A percentile compares a stretch with the other conserved stretches of the same genome.
Conservation (phyloP, 106 monocot genomes). For the Cymbidium sinense region DNA sequence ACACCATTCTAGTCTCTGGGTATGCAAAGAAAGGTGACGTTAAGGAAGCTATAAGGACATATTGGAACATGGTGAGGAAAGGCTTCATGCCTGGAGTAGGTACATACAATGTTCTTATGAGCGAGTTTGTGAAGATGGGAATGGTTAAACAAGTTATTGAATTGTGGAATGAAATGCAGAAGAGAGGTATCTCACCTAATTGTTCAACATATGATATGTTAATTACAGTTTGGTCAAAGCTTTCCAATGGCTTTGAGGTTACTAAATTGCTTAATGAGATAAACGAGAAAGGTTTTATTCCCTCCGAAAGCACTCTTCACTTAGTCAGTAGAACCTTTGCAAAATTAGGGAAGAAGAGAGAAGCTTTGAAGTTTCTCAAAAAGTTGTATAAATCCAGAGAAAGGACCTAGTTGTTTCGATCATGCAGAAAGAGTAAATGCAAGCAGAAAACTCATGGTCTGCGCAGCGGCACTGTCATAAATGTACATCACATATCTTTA, state of each 20-base stretch:
- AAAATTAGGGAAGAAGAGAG: slow-evolving; percentile 30
- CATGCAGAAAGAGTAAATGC: background rate
- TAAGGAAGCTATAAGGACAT: slow-evolving; percentile 63
- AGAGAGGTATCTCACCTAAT: slow-evolving; percentile 56
- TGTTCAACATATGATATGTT: slow-evolving; percentile 84
- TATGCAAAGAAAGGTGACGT: slow-evolving; percentile 66
- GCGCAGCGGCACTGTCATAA: background rate
- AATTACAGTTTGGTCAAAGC: slow-evolving; percentile 77
- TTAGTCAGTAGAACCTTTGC: slow-evolving; percentile 60
- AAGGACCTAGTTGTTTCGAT: background rate
- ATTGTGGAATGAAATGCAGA: slow-evolving; percentile 74
- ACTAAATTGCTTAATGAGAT: slow-evolving; percentile 62
- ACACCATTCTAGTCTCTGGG: slow-evolving; percentile 68
- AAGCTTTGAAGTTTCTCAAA: slow-evolving; percentile 28
- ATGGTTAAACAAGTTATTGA: slow-evolving; percentile 90
- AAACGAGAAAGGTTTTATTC: slow-evolving; percentile 58
- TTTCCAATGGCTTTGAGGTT: slow-evolving; percentile 56
- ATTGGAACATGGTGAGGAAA: slow-evolving; percentile 83
- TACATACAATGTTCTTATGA: slow-evolving; percentile 85
- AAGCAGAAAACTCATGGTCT: background rate
- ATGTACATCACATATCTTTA: background rate
- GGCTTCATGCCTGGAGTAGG: slow-evolving; percentile 69
- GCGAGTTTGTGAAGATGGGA: slow-evolving; percentile 63
- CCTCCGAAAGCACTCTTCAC: slow-evolving; percentile 43
- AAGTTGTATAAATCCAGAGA: slow-evolving; percentile 15